Percentiles rank a stretch among this genome's conserved stretches.
Evolutionary conservation across 2,329 filamentous ascomycete genomes (phyloP).

Genomic region (Colletotrichum tabaci): DNA sequence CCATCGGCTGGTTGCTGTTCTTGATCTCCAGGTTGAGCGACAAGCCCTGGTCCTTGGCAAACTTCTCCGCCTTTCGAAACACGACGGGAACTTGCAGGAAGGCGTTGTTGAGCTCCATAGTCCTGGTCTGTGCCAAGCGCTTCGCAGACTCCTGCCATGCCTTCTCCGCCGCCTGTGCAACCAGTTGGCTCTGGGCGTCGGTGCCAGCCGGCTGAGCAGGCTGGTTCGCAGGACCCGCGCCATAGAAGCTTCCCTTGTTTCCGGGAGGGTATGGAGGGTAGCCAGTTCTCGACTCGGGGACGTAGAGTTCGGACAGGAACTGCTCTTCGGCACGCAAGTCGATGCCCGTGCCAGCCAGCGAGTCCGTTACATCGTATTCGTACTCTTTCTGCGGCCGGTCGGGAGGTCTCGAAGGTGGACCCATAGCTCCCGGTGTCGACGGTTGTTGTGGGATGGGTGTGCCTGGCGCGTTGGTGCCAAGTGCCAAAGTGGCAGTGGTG

Average conservation of each 20-base stretch:
- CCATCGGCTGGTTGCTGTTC: slow-evolving; percentile 59
- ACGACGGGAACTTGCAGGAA: slow-evolving; percentile 78
- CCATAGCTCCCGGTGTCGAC: slow-evolving; percentile 63
- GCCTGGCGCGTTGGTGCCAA: slow-evolving; percentile 23
- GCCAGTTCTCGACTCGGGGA: slow-evolving; percentile 66
- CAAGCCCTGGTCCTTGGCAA: slow-evolving; percentile 71
- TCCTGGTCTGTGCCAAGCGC: slow-evolving; percentile 70
- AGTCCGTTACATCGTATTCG: slow-evolving; percentile 85
- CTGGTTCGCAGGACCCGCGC: slow-evolving; percentile 77
- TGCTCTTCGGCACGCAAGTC: slow-evolving; percentile 91
- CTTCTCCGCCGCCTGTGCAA: slow-evolving; percentile 75
- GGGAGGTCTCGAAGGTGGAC: slow-evolving; percentile 72
- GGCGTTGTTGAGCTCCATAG: slow-evolving; percentile 80
- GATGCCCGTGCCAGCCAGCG: slow-evolving; percentile 86
- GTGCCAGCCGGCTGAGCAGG: slow-evolving; percentile 62
- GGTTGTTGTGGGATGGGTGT: slow-evolving; percentile 39
- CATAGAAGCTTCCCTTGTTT: slow-evolving; percentile 72
- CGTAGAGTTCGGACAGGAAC: slow-evolving; percentile 79
- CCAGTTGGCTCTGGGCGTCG: slow-evolving; percentile 73
- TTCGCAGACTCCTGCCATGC: slow-evolving; percentile 78
- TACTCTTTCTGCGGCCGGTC: slow-evolving; percentile 75
- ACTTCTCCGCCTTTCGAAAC: slow-evolving; percentile 71
- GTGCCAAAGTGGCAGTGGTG: slow-evolving; percentile 45
- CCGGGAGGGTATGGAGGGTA: slow-evolving; percentile 70
- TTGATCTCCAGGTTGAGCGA: slow-evolving; percentile 70